Evolutionary conservation across 2,329 filamentous ascomycete genomes (phyloP), one percentile per base, ranked within the genome.

Genomic region (Elsinoe fawcettii): DNA sequence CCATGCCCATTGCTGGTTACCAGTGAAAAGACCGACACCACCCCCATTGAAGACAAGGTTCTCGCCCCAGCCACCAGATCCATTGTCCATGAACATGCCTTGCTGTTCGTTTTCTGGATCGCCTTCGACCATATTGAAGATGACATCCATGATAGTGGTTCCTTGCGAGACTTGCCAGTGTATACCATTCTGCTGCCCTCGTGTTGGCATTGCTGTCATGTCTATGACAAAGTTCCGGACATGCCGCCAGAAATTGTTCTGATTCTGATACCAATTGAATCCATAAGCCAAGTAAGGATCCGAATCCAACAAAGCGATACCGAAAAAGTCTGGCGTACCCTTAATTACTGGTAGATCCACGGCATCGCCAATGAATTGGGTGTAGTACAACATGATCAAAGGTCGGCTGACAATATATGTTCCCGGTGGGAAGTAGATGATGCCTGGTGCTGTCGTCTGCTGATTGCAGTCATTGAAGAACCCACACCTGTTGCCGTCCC

Each of bases 1-100:
- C 25, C 84, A 86, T 37, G 88, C 92, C 72, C 92, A 93, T 72
- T 95, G 90, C 74, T 95, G 90, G 72, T 85, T 90, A 51, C 90
- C 90, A 23, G 92, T 76, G 73, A 89, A 92, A 63, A 85, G 84
- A 56, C 90, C 88, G 63, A 85, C 84, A 63, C 81, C 81, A 61
- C 90, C 90, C 60, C 89, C 90, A 65, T 90, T 89, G 79, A 95
- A 95, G 60, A 80, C 83, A 30, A 95, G 76, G 68, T 95, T 88
- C 12, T 82, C 81, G 83, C 95, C 87, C 74, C 90, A 91, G 51
- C 88, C 88, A 60, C 88, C 89, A 1, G 67, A 70, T 36, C 83
- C 82, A 55, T 82, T 79, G 59, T 84, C 82, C 64, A 84, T 83
- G 65, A 82, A 80, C 23, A 85, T 72, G n/a, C 82, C 82, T 1